phyloP scores from a whole-genome alignment of 257 asterid genomes.

The Capsicum rhomboideum region DNA sequence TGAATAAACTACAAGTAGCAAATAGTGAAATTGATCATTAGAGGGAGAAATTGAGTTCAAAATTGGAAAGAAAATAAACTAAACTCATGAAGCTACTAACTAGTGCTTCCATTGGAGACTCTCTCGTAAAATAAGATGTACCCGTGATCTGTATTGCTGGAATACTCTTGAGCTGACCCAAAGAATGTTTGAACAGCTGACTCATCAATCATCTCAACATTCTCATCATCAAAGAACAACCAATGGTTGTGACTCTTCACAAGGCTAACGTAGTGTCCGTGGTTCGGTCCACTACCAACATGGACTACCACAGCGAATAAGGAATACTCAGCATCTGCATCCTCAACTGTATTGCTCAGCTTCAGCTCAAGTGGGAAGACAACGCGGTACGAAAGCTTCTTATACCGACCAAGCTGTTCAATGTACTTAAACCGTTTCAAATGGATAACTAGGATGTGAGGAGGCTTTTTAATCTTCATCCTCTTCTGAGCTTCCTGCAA shows the following conservation, averaged over 20 bases:
- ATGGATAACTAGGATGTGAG: slow-evolving; percentile 74
- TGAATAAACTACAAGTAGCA: slow-evolving; percentile 6
- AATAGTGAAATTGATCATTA: slow-evolving; percentile 9
- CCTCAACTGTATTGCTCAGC: slow-evolving; percentile 77
- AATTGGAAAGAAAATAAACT: slow-evolving; percentile 11
- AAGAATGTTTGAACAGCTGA: slow-evolving; percentile 83
- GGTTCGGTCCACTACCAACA: slow-evolving; percentile 87
- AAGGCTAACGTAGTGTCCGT: slow-evolving; percentile 88
- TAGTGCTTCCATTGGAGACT: slow-evolving; percentile 26
- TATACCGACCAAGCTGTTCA: slow-evolving; percentile 70
- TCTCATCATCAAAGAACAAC: slow-evolving; percentile 78
- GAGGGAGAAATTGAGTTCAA: slow-evolving; percentile 11
- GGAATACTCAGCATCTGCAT: slow-evolving; percentile 74
- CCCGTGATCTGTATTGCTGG: slow-evolving; percentile 78
- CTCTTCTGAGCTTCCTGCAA: slow-evolving; percentile 94
- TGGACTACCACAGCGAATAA: slow-evolving; percentile 75
- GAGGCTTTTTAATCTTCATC: slow-evolving; percentile 82
- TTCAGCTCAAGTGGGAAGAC: slow-evolving; percentile 85
- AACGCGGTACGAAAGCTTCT: slow-evolving; percentile 77
- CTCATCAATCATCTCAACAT: slow-evolving; percentile 84
- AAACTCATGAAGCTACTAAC: slow-evolving; percentile 14
- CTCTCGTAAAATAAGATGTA: slow-evolving; percentile 77
- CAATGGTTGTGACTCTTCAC: slow-evolving; percentile 90
- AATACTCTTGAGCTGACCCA: slow-evolving; percentile 82
- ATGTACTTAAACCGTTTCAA: slow-evolving; percentile 76